Base-by-base conservation (phyloP, 805 yeast species). In the Saturnispora mendoncae region DNA sequence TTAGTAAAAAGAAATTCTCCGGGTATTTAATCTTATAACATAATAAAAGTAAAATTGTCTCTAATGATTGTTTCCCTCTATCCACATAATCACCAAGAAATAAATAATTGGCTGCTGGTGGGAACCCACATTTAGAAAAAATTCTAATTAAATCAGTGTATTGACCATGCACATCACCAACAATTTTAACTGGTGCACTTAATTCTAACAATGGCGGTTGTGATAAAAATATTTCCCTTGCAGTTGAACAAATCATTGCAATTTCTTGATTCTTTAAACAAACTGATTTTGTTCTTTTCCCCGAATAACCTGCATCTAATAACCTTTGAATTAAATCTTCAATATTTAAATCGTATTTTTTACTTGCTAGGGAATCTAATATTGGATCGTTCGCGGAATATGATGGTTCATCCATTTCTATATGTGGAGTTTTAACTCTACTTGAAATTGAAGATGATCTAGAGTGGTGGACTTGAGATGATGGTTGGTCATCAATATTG, bases 31-130 rank as follows among this genome's bases (percentile, higher is more conserved):
- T 88, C 61, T 92, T 92, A 67, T 86, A 92, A 62, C 97, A 88
- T 39, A 92, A 68, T 46, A 92, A 67, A 37, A 92, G 67, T 46
- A 90, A 65, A 18, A 92, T 87, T 0, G 98, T 92, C 60, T 92
- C 98, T 43, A 92, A 66, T 3, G 94, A 81, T 64, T 92, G 98
- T 62, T 92, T 92, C 44, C 98, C 98, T 51, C 98, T 74, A 65
- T 92, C 98, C 36, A 92, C 98, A 61, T 92, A 92, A 64, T 92
- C 98, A 23, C 98, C 98, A 36, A 92, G 64, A 54, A 92, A 90
- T 50, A 92, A 66, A 62, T 87, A 92, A 61, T 92, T 92, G 12
- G 96, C 77, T 47, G 82, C 74, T 2, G 97, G 97, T 4, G 98
- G 98, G 63, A 90, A 85, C 18, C 98, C 98, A 66, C 97, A 88